A percentile compares a stretch with the other conserved stretches of the same genome.
These are phyloP conservation scores for Sugiyamaella marilandica DNA, from an alignment of 805 yeast genomes.

Conservation along the genomic window DNA sequence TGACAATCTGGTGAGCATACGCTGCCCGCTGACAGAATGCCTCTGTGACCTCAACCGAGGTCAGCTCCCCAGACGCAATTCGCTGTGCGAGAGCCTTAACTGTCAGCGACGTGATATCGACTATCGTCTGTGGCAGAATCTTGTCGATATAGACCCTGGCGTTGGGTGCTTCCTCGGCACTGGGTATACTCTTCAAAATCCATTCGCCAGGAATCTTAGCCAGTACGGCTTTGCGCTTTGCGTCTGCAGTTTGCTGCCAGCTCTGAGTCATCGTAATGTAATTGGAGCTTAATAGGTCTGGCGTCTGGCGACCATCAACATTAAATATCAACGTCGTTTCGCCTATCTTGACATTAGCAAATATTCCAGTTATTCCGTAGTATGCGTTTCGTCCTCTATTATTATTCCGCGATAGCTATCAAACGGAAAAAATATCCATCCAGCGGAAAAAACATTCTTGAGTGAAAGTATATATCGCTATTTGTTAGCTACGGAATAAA, in stretches of 20 bases:
- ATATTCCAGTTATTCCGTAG: no score
- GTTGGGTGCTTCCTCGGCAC: conserved; percentile 12
- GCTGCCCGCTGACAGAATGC: conserved; percentile 58
- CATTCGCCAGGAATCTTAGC: conserved; percentile 13
- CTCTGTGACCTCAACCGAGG: conserved; percentile 44
- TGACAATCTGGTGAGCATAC: conserved; percentile 50
- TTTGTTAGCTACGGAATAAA: background rate
- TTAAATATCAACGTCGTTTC: background rate
- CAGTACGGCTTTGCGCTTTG: conserved; percentile 7
- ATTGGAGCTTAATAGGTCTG: no score
- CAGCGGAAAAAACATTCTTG: no score
- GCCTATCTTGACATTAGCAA: background rate
- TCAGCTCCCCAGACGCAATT: conserved; percentile 32
- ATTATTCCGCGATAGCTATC: no score
- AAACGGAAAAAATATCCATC: no score
- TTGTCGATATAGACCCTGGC: conserved; percentile 10
- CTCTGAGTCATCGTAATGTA: conserved; percentile 5
- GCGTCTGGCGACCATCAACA: no score
- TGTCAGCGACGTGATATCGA: conserved; percentile 9
- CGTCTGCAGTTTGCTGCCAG: conserved; percentile 11
- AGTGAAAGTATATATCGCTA: no score
- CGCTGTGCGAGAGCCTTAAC: conserved; percentile 1
- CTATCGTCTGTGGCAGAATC: conserved; percentile 7
- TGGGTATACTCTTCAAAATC: conserved; percentile 8
- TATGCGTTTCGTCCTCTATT: no score